These are phyloP conservation scores for Fusarium caatingaense DNA, from an alignment of 2,329 filamentous ascomycete species.

Conservation along the genomic window DNA sequence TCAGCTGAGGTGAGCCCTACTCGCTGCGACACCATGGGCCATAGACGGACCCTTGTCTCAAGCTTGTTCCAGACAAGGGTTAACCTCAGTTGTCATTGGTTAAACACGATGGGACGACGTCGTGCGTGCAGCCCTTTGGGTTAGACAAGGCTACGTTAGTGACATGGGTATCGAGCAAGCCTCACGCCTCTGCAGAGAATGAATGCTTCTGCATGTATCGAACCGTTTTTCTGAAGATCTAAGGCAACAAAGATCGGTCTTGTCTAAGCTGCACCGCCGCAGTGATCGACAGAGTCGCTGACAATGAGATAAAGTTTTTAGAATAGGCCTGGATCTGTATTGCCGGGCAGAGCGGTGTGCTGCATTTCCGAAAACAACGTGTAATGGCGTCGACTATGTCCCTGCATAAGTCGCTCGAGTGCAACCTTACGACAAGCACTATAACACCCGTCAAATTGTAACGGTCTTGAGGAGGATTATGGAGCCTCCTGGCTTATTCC, in stretches of 20 bases:
- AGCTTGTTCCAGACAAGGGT: slow-evolving; percentile 47
- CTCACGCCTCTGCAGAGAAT: slow-evolving; percentile 32
- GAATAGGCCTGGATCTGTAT: slow-evolving; percentile 8
- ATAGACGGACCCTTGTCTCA: slow-evolving; percentile 41
- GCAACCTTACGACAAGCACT: slow-evolving; percentile 19
- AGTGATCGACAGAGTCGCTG: slow-evolving; percentile 27
- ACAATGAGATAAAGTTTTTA: slow-evolving; percentile 24
- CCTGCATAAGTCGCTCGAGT: slow-evolving; percentile 34
- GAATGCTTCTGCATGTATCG: slow-evolving; percentile 29
- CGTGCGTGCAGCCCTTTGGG: slow-evolving; percentile 28
- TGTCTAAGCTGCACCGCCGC: slow-evolving; percentile 20
- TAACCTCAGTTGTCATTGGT: slow-evolving; percentile 44
- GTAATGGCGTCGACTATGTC: slow-evolving; percentile 26
- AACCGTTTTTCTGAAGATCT: slow-evolving; percentile 34
- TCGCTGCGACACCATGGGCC: slow-evolving; percentile 43
- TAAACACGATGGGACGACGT: slow-evolving; percentile 24
- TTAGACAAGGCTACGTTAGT: slow-evolving; percentile 30
- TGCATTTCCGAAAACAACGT: slow-evolving; percentile 8
- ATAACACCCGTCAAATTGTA: slow-evolving; percentile 3
- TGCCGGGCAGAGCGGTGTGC: slow-evolving; percentile 30
- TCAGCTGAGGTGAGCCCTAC: slow-evolving; percentile 57
- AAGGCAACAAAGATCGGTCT: slow-evolving; percentile 15
- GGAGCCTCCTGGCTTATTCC: slow-evolving; percentile 8
- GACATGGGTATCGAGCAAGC: slow-evolving; percentile 17
- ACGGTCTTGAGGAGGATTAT: neutral